A percentile compares a stretch with the other conserved stretches of the same genome.
phyloP scores from a whole-genome alignment of 2,329 filamentous ascomycete genomes.

The Penicillium vulpinum region DNA sequence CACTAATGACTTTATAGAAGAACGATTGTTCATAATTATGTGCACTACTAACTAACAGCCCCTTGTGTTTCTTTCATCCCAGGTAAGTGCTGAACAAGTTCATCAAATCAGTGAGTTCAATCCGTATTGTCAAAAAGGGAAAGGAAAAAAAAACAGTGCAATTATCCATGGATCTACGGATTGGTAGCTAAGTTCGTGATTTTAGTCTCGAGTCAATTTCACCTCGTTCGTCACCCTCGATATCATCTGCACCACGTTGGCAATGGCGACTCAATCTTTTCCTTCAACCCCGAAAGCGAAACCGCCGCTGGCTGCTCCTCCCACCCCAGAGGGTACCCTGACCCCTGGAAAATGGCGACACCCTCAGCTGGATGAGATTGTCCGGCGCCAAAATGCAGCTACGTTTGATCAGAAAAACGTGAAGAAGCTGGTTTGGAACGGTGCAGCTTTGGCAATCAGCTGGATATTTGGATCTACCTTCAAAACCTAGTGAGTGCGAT shows the following conservation, averaged over 20 bases:
- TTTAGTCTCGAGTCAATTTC: slow-evolving; percentile 1
- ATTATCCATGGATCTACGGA: neutral
- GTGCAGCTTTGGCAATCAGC: slow-evolving; percentile 53
- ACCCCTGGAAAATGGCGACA: slow-evolving; percentile 83
- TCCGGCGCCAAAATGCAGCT: slow-evolving; percentile 72
- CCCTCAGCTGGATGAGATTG: slow-evolving; percentile 84
- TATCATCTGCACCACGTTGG: neutral
- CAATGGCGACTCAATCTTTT: slow-evolving; percentile 38
- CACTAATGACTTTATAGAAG: slow-evolving; percentile 1
- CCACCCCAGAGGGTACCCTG: slow-evolving; percentile 34
- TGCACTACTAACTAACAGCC: slow-evolving; percentile 3
- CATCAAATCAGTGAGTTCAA: neutral
- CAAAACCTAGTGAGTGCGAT: slow-evolving; percentile 38
- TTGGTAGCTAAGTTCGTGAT: slow-evolving; percentile 3
- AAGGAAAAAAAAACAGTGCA: neutral
- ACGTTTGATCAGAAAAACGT: slow-evolving; percentile 79
- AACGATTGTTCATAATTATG: neutral
- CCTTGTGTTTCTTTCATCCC: neutral
- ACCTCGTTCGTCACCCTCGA: neutral
- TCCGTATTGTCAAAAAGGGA: neutral
- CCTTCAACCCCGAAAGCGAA: slow-evolving; percentile 46
- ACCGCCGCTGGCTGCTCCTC: slow-evolving; percentile 26
- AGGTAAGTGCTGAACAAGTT: neutral
- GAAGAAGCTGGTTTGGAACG: slow-evolving; percentile 68
- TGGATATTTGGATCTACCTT: slow-evolving; percentile 47